A percentile compares a stretch with the other conserved stretches of the same genome.
Evolutionary conservation across 352 stramenopile genomes (phyloP).

Genomic region (Thalassiosira mediterranea): DNA sequence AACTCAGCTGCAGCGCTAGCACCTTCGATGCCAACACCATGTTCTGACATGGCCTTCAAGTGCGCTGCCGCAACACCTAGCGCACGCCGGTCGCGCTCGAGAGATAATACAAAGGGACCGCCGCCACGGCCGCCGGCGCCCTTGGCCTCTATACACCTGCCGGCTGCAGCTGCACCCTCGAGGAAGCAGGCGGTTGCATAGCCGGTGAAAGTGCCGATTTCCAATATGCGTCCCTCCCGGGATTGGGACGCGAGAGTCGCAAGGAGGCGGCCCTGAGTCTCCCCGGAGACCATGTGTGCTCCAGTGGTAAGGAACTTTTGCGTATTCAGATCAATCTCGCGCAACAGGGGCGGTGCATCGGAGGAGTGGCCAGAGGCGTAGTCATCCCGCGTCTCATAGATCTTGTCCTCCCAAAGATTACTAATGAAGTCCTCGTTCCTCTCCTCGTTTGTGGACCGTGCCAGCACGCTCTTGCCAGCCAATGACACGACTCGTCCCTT

Average conservation of each 20-base stretch:
- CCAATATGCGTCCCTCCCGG: conserved; percentile 85
- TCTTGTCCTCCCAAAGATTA: too few species aligned
- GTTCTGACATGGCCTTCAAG: conserved; percentile 60
- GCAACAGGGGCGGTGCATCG: conserved; percentile 51
- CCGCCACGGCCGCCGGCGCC: conserved; percentile 14
- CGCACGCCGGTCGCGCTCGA: conserved; percentile 74
- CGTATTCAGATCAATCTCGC: conserved; percentile 81
- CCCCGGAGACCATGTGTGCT: conserved; percentile 82
- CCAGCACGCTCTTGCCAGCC: conserved; percentile 18
- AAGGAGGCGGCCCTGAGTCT: conserved; percentile 73
- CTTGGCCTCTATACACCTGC: conserved; percentile 21
- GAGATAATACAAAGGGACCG: conserved; percentile 77
- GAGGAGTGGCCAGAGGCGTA: conserved; percentile 75
- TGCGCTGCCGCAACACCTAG: conserved; percentile 72
- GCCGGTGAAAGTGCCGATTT: conserved; percentile 93
- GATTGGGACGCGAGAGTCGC: conserved; percentile 86
- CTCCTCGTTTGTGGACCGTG: conserved; percentile 14
- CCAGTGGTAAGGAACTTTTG: conserved; percentile 63
- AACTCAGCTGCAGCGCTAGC: too few species aligned
- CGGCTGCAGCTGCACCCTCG: conserved; percentile 66
- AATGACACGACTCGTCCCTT: conserved; percentile 68
- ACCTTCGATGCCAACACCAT: conserved; percentile 56
- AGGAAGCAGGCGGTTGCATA: conserved; percentile 91
- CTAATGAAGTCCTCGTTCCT: conserved; percentile 22
- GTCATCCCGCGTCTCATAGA: conserved; percentile 66